Evolutionary conservation across 306 rosid genomes (phyloP), one percentile per base, ranked within the genome.

Genomic region (Malus sylvestris): DNA sequence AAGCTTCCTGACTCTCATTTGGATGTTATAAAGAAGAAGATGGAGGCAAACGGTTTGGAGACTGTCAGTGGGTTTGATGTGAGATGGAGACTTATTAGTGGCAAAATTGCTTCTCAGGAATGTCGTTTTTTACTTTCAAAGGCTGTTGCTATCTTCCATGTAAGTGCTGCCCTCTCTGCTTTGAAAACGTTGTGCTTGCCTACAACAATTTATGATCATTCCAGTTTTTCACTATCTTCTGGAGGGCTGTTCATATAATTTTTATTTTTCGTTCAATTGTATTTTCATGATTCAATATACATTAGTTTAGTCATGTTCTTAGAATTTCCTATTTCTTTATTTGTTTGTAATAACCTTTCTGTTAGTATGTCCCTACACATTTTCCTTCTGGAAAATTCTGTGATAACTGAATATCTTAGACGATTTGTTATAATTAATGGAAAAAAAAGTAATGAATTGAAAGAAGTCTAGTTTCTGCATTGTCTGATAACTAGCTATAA

Each of bases 131-230:
- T 92, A 78, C 93, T 95, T 77, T 88, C 92, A 61, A 89, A 90
- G 81, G 99, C 95, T 58, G 84, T 90, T 58, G 85, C 99, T 33
- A 95, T 95, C 85, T 95, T 95, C 76, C 94, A 90, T 75, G 98
- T 92, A 82, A 83, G 87, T 85, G 72, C 74, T 19, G 42, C 61
- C 60, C 65, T 69, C 35, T 55, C 45, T 70, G 68, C 8, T 23
- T 44, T 29, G 52, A 23, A 82, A 70, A 70, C 69, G 53, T 72
- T 68, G 10, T 72, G 8, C 73, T 15, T 32, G 70, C 22, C 27
- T 61, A 8, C 62, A 35, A 15, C 19, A n/a, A 61, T 27, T 29
- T 32, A 22, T 71, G 18, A 22, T 32, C 59, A 11, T 49, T 27
- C 14, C 53, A 35, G 16, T 27, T 12, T 29, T 20, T 40, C 40